phyloP scores from a whole-genome alignment of 2,329 filamentous ascomycete species.

The Verticillium isaacii region DNA sequence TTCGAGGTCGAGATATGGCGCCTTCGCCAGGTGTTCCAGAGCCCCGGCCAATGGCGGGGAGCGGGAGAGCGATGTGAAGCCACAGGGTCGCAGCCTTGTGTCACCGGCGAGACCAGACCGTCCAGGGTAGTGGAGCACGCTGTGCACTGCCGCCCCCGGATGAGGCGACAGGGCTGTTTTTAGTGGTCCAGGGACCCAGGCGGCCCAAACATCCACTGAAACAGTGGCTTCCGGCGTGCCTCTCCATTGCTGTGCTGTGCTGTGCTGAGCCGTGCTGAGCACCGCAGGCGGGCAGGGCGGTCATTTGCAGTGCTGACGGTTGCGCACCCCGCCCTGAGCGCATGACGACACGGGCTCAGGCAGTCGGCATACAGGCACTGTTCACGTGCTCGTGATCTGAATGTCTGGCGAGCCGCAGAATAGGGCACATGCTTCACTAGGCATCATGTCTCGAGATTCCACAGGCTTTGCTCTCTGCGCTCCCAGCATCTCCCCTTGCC shows the following conservation, averaged over 20 bases:
- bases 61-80: neutral
- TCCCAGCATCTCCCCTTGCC: neutral
- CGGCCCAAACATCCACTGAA: conserved; percentile 3
- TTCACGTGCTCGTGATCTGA: neutral
- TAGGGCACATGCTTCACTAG: too few species aligned
- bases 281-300: neutral
- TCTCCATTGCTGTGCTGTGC: too few species aligned
- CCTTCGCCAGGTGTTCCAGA: neutral
- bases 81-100: neutral
- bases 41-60: neutral
- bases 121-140: neutral
- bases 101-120: neutral
- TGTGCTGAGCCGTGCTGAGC: neutral
- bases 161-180: too few species aligned
- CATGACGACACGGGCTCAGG: neutral
- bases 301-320: neutral
- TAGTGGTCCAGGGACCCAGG: neutral
- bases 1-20: neutral
- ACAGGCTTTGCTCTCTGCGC: too few species aligned
- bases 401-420: neutral
- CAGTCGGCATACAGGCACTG: neutral
- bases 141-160: too few species aligned
- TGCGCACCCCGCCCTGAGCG: neutral
- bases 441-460: too few species aligned
- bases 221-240: neutral